Evolutionary conservation across 805 yeast genomes (phyloP).

Genomic region (Pichia rugopelliculosa): DNA sequence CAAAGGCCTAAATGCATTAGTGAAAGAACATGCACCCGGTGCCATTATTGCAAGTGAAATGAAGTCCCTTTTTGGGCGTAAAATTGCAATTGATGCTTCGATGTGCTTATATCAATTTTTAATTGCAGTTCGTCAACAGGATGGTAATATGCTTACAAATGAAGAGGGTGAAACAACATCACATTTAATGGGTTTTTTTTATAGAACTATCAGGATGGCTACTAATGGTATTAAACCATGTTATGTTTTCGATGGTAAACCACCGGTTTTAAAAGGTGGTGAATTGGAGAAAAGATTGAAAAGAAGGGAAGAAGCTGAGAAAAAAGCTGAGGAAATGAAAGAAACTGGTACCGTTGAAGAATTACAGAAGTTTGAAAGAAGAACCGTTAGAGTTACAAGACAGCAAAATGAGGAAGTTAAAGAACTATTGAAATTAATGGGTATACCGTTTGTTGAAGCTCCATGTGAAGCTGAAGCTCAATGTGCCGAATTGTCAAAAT

Average conservation of each 20-base stretch:
- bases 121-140: conserved; percentile 94
- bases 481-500: conserved; percentile 85
- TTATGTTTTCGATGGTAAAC: conserved; percentile 96
- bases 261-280: conserved; percentile 90
- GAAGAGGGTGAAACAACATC: conserved; percentile 90
- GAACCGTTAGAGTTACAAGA: conserved; percentile 81
- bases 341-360: conserved; percentile 80
- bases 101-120: conserved; percentile 95
- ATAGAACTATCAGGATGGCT: conserved; percentile 82
- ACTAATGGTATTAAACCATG: conserved; percentile 94
- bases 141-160: conserved; percentile 86
- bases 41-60: conserved; percentile 75
- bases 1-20: conserved; percentile 74
- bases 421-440: conserved; percentile 75
- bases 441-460: conserved; percentile 87
- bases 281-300: conserved; percentile 82
- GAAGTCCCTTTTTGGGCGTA: conserved; percentile 83
- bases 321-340: conserved; percentile 62
- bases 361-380: conserved; percentile 64
- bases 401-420: conserved; percentile 96
- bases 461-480: conserved; percentile 99
- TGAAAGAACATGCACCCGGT: conserved; percentile 82
- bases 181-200: conserved; percentile 94
- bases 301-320: conserved; percentile 76
- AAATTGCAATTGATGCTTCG: conserved; percentile 96